Percentiles rank a stretch among this genome's conserved stretches.
Evolutionary conservation across 257 asterid species (phyloP).

Genomic region (Agastache rugosa): DNA sequence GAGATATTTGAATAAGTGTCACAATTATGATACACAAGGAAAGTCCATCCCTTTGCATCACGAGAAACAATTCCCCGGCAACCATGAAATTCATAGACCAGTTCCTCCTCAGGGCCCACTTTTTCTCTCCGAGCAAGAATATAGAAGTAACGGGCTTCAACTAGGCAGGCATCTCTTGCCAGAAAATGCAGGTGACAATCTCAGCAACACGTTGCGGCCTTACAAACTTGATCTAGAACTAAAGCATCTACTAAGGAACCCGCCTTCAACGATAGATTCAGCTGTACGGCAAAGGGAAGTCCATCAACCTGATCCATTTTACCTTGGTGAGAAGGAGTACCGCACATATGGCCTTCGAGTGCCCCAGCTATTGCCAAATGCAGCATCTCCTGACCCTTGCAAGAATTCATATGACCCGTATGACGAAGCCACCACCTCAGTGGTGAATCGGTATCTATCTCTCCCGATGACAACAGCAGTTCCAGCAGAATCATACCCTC

Average conservation of each 20-base stretch:
- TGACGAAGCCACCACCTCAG: slow-evolving; percentile 62
- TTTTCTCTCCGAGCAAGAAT: slow-evolving; percentile 76
- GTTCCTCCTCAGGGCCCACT: slow-evolving; percentile 42
- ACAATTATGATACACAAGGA: slow-evolving; percentile 36
- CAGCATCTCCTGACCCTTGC: slow-evolving; percentile 38
- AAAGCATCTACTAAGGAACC: slow-evolving; percentile 49
- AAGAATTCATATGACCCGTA: slow-evolving; percentile 51
- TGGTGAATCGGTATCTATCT: slow-evolving; percentile 71
- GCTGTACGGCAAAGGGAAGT: slow-evolving; percentile 47
- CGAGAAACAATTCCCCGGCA: slow-evolving; percentile 42
- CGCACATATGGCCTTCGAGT: slow-evolving; percentile 64
- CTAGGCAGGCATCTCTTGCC: slow-evolving; percentile 51
- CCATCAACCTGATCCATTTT: slow-evolving; percentile 37
- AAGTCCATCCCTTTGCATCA: slow-evolving; percentile 32
- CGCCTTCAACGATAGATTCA: slow-evolving; percentile 35
- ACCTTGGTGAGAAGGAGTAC: slow-evolving; percentile 63
- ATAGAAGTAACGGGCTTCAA: slow-evolving; percentile 74
- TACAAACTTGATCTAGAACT: slow-evolving; percentile 45
- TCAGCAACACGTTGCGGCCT: slow-evolving; percentile 37
- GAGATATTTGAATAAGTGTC: slow-evolving; percentile 32
- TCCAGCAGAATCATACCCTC: slow-evolving; percentile 45
- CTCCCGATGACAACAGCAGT: slow-evolving; percentile 42
- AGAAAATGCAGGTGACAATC: slow-evolving; percentile 34
- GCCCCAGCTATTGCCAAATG: slow-evolving; percentile 33
- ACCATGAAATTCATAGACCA: slow-evolving; percentile 34